Conservation (phyloP, 2,329 filamentous ascomycete genomes). For the Orbilia quercus region DNA sequence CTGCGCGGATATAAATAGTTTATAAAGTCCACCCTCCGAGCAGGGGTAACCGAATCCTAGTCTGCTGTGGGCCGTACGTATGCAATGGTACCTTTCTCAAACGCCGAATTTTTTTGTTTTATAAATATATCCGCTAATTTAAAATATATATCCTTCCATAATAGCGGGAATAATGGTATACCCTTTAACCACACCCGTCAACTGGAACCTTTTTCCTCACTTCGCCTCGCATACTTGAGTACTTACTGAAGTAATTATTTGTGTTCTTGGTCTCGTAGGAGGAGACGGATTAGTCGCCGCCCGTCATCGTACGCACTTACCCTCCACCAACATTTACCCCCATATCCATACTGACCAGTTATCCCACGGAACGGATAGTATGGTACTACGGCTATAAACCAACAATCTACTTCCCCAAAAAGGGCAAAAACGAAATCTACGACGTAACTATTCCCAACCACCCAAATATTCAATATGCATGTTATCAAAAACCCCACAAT, state of each 20-base stretch:
- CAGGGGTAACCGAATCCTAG: conserved; percentile 77
- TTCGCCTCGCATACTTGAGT: too few species aligned
- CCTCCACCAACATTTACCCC: background rate
- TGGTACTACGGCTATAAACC: conserved; percentile 91
- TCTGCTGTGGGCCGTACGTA: conserved; percentile 82
- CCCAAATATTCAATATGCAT: background rate
- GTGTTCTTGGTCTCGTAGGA: conserved; percentile 68
- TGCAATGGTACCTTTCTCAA: background rate
- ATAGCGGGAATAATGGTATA: conserved; percentile 72
- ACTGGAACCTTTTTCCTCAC: too few species aligned
- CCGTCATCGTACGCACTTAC: conserved; percentile 70
- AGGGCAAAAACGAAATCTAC: conserved; percentile 89
- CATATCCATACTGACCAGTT: background rate
- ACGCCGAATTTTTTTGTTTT: background rate
- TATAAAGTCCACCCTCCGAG: conserved; percentile 82
- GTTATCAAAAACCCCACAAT: background rate
- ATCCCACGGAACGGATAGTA: conserved; percentile 9
- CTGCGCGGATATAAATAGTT: conserved; percentile 68
- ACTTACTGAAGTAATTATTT: conserved; percentile 32
- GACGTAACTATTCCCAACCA: conserved; percentile 67
- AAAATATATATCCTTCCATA: too few species aligned
- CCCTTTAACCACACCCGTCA: too few species aligned
- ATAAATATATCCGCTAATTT: too few species aligned
- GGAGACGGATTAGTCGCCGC: conserved; percentile 95
- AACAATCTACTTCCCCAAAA: conserved; percentile 91